Conservation (phyloP, 139 green algal species). For the Coelastrella sp. region DNA sequence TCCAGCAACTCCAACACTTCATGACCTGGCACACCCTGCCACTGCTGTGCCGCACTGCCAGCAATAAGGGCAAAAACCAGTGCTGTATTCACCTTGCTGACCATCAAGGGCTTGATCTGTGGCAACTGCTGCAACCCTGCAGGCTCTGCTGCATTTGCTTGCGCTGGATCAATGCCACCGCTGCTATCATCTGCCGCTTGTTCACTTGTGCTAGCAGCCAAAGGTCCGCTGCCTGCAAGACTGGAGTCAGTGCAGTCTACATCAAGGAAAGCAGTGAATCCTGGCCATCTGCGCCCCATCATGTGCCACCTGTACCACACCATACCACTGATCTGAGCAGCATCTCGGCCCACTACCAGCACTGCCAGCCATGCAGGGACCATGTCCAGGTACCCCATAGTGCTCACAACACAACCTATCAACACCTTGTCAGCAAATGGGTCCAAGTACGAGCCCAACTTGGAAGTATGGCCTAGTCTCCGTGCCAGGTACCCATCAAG, state of each 20-base stretch:
- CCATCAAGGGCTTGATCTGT: conserved; percentile 70
- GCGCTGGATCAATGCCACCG: conserved; percentile 39
- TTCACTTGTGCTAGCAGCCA: too few relatives aligned
- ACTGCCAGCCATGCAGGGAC: conserved; percentile 72
- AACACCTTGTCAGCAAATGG: conserved; percentile 89
- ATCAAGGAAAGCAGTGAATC: conserved; percentile 71
- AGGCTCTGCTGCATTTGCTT: conserved; percentile 20
- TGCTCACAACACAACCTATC: conserved; percentile 61
- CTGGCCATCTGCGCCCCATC: conserved; percentile 71
- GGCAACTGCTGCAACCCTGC: conserved; percentile 45
- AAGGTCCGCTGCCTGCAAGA: too few relatives aligned
- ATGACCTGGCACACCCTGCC: conserved; percentile 67
- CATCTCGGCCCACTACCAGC: conserved; percentile 81
- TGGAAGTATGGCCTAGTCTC: conserved; percentile 60
- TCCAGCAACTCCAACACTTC: conserved; percentile 56
- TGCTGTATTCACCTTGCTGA: conserved; percentile 92
- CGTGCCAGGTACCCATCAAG: conserved; percentile 84
- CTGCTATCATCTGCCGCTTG: too few relatives aligned
- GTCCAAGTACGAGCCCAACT: conserved; percentile 91
- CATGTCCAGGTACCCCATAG: conserved; percentile 70
- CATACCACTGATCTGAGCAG: conserved; percentile 68
- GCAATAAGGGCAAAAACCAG: conserved; percentile 82
- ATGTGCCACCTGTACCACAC: conserved; percentile 54
- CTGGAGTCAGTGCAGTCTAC: conserved; percentile 44
- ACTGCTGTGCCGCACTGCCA: conserved; percentile 68